Evolutionary conservation across 1,139 yeast genomes (phyloP).

Genomic region (Zygotorulaspora mrakii): DNA sequence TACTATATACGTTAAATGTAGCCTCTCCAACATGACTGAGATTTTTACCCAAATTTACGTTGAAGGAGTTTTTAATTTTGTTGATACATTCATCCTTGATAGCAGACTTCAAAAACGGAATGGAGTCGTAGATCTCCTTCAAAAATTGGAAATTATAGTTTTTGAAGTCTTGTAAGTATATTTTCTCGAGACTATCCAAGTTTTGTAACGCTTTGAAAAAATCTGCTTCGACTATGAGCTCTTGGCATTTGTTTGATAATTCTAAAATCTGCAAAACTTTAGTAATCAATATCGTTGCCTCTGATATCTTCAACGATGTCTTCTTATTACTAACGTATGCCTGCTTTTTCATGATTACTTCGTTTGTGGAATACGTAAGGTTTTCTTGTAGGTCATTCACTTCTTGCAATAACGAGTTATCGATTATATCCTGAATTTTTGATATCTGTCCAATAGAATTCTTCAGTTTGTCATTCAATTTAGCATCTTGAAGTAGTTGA

Average conservation of each 20-base stretch:
- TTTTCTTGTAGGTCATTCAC: constrained; percentile 39
- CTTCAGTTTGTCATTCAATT: constrained; percentile 34
- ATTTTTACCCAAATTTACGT: constrained; percentile 56
- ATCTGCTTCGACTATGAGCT: constrained; percentile 57
- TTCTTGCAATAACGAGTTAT: constrained; percentile 26
- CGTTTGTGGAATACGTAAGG: constrained; percentile 60
- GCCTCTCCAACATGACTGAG: constrained; percentile 57
- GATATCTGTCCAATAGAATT: constrained; percentile 33
- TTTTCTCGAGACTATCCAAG: constrained; percentile 65
- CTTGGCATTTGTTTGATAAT: constrained; percentile 81
- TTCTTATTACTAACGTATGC: constrained; percentile 53
- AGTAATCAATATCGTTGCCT: constrained; percentile 57
- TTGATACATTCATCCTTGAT: constrained; percentile 78
- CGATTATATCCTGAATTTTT: constrained; percentile 29
- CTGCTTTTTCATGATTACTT: constrained; percentile 58
- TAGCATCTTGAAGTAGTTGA: constrained; percentile 36
- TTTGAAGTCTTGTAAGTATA: constrained; percentile 63
- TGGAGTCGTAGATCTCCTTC: constrained; percentile 62
- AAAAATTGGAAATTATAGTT: constrained; percentile 67
- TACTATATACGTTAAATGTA: constrained; percentile 51
- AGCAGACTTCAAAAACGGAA: constrained; percentile 71
- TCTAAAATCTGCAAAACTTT: constrained; percentile 80
- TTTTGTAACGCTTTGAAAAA: constrained; percentile 85
- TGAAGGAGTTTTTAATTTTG: constrained; percentile 67
- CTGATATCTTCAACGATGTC: constrained; percentile 56